A percentile compares a stretch with the other conserved stretches of the same genome.
Evolutionary conservation across 768 basidiomycete genomes (phyloP).

Genomic region (Auricularia auricula-judae): DNA sequence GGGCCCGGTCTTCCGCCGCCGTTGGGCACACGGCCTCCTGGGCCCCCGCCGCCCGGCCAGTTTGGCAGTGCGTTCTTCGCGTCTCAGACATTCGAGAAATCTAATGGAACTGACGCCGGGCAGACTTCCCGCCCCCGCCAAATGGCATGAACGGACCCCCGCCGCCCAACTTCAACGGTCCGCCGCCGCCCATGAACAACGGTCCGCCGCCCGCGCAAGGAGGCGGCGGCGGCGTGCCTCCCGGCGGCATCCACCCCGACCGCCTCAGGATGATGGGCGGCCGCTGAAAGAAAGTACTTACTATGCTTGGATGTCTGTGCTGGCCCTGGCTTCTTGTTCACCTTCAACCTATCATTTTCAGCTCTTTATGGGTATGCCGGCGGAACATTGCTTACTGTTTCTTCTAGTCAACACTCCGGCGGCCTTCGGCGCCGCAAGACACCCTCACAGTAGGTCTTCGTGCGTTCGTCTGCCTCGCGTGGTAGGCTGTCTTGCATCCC

Average conservation of each 20-base stretch:
- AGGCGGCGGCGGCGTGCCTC: constrained; percentile 1
- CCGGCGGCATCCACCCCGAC: constrained; percentile 77
- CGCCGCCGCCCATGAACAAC: constrained; percentile 13
- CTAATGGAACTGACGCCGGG: constrained; percentile 12
- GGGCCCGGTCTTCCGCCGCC: constrained; percentile 22
- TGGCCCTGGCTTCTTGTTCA: not conserved
- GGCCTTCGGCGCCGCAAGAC: too few species aligned
- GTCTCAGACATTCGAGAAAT: constrained; percentile 2
- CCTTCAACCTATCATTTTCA: too few species aligned
- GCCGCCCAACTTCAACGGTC: constrained; percentile 19
- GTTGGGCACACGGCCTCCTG: constrained; percentile 20
- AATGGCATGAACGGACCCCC: constrained; percentile 16
- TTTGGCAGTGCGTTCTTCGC: constrained; percentile 9
- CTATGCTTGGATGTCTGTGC: not conserved
- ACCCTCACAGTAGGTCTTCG: too few species aligned
- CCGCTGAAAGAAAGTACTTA: not conserved
- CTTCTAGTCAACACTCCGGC: too few species aligned
- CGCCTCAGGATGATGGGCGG: constrained; percentile 67
- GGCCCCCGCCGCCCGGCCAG: constrained; percentile 35
- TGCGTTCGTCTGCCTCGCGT: too few species aligned
- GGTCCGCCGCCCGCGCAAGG: constrained; percentile 18
- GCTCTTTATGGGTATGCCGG: too few species aligned
- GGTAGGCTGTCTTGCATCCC: too few species aligned
- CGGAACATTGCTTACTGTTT: too few species aligned
- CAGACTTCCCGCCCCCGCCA: constrained; percentile 11